Base-by-base conservation (phyloP, 2,329 filamentous ascomycete species). In the Cladophialophora immunda region DNA sequence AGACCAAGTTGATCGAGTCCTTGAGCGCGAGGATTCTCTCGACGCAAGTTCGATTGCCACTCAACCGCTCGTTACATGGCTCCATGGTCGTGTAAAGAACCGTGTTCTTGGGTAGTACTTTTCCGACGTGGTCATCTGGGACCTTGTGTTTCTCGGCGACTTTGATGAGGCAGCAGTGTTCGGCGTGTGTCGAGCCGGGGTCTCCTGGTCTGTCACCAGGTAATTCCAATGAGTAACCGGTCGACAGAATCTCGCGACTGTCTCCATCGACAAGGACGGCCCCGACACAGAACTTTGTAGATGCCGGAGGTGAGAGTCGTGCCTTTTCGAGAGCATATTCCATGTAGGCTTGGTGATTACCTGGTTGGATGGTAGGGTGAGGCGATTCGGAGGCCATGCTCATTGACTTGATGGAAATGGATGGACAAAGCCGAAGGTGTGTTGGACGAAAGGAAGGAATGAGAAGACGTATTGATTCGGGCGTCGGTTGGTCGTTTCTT, bases 1-100 rank as follows among this genome's bases (percentile, higher is more conserved):
- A 80, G 11, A 81, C 77, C 3, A 70, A 73, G 70, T 76, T 78
- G 32, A 81, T 75, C 2, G 71, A 74, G 13, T 72, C 64, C 30
- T 74, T 75, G 5, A 78, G 73, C 36, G 70, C 69, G 64, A 81
- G 60, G 19, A 81, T 81, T 25, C 78, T 75, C 2, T 77, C 73
- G 30, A 72, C 74, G 56, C 79, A 82, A 7, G 77, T 78, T 71
- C 69, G 76, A 56, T 80, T 80, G 4, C 79, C 76, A 62, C 79
- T 80, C 0, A 82, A 69, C 62, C 80, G 75, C 66, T 79, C 75
- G 60, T 78, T 81, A 71, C 81, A 83, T 4, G 81, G 79, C 65
- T 83, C 81, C 80, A 83, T 82, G 7, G 80, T 82, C 4, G 80
- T 83, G 65, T 83, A 83, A 0, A 83, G 72, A 1, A 76, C 77